Percentiles rank a stretch among this genome's conserved stretches.
phyloP scores from a whole-genome alignment of 1,284 basidiomycete genomes.

The Apiotrichum sp. region DNA sequence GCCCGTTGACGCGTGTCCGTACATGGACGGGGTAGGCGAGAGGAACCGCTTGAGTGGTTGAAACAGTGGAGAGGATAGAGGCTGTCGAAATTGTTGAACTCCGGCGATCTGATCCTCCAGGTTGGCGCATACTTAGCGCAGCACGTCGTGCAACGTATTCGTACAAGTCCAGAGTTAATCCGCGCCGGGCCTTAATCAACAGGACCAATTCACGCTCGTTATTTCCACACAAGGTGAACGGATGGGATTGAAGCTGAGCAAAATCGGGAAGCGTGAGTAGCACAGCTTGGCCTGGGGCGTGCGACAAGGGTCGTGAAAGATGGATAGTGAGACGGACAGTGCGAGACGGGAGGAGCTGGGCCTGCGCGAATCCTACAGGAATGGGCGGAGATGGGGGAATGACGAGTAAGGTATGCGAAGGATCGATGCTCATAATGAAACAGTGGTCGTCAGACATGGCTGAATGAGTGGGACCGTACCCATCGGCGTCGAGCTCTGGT shows the following conservation, averaged over 20 bases:
- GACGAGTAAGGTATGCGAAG: not conserved
- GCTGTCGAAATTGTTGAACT: constrained; percentile 16
- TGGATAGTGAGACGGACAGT: constrained; percentile 68
- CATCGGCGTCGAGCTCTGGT: no score
- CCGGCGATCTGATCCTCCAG: constrained; percentile 1
- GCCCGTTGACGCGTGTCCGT: constrained; percentile 65
- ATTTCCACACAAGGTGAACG: constrained; percentile 70
- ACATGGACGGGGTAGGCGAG: constrained; percentile 42
- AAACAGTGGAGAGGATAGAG: constrained; percentile 4
- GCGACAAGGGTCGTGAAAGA: constrained; percentile 57
- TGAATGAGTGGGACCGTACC: no score
- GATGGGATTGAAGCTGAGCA: constrained; percentile 64
- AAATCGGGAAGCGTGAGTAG: constrained; percentile 66
- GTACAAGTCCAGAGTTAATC: constrained; percentile 72
- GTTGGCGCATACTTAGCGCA: constrained; percentile 1
- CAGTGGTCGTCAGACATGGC: no score
- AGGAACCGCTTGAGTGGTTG: constrained; percentile 1
- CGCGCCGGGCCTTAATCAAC: constrained; percentile 67
- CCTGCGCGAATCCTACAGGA: constrained; percentile 57
- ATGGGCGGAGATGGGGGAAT: constrained; percentile 24
- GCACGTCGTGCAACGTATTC: constrained; percentile 50
- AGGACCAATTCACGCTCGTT: constrained; percentile 63
- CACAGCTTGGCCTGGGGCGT: constrained; percentile 63
- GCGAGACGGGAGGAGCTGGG: constrained; percentile 69
- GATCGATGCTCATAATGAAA: no score